Conservation (phyloP, 257 asterid genomes). For the Nicotiana knightiana region DNA sequence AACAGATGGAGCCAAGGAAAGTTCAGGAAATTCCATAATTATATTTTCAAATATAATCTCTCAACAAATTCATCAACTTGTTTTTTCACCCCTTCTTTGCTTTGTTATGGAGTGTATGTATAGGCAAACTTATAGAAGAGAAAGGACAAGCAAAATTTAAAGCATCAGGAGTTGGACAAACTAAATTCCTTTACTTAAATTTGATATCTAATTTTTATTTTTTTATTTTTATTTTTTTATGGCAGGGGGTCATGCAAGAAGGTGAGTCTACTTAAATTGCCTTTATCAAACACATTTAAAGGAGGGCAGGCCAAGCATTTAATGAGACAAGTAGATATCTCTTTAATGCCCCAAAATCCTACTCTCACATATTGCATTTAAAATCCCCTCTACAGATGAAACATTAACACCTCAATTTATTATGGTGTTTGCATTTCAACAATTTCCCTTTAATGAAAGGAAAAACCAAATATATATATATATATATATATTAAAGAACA, state of each 20-base stretch:
- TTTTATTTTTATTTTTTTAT: background rate
- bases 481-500: background rate
- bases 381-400: slow-evolving; percentile 18
- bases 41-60: background rate
- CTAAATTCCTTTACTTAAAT: background rate
- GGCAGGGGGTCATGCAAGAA: slow-evolving; percentile 24
- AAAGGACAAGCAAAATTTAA: background rate
- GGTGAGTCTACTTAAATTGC: slow-evolving; percentile 20
- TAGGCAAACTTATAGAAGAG: background rate
- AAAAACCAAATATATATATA: too few relatives aligned
- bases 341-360: slow-evolving; percentile 49
- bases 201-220: background rate
- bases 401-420: slow-evolving; percentile 28
- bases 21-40: slow-evolving; percentile 40
- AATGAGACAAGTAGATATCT: slow-evolving; percentile 48
- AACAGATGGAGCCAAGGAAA: slow-evolving; percentile 31
- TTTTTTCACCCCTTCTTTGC: background rate
- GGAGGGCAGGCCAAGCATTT: slow-evolving; percentile 47
- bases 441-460: background rate
- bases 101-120: background rate
- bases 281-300: slow-evolving; percentile 31
- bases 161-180: background rate
- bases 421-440: slow-evolving; percentile 18
- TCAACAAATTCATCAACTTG: background rate
- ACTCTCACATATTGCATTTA: slow-evolving; percentile 34